phyloP scores from a whole-genome alignment of 495 filamentous ascomycete species.

The Lindgomyces ingoldianus region DNA sequence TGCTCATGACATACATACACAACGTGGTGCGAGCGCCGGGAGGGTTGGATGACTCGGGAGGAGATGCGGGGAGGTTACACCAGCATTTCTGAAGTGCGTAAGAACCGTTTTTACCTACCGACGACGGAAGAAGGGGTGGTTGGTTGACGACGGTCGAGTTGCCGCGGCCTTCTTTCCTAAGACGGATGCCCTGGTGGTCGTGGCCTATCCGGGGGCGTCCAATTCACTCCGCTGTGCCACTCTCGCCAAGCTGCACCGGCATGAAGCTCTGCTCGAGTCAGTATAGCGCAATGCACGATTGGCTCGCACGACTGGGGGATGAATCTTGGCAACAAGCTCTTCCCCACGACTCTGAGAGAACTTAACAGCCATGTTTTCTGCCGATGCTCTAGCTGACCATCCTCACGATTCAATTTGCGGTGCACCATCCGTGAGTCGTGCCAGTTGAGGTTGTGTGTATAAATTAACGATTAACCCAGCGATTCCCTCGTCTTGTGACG shows the following conservation, averaged over 20 bases:
- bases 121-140: neutral
- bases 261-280: neutral
- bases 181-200: neutral
- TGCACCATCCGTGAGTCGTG: neutral
- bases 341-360: neutral
- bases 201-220: constrained; percentile 1
- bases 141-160: neutral
- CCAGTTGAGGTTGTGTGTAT: neutral
- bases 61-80: neutral
- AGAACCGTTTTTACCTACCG: constrained; percentile 5
- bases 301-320: neutral
- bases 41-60: neutral
- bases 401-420: neutral
- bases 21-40: neutral
- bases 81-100: neutral
- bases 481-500: too few species aligned
- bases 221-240: neutral
- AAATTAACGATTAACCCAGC: too few species aligned
- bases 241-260: neutral
- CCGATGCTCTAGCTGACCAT: neutral
- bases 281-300: neutral
- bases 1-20: too few species aligned
- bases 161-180: neutral
- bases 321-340: neutral
- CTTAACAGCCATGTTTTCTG: neutral